Conservation (phyloP, 106 monocot species). For the Acorus gramineus region DNA sequence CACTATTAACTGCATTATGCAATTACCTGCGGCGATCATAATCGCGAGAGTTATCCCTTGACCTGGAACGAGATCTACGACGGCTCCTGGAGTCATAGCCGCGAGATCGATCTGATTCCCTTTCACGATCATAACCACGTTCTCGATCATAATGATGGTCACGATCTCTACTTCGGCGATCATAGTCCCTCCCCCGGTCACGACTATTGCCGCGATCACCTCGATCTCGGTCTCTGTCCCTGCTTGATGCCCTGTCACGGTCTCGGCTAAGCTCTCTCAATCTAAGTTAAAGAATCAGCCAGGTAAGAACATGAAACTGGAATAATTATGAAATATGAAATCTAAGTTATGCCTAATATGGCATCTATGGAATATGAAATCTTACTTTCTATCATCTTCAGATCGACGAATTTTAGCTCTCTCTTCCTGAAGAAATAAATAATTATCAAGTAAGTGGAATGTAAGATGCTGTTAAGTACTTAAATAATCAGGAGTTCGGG, state of each 20-base stretch:
- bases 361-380: not conserved
- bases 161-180: not conserved
- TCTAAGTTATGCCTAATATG: not conserved
- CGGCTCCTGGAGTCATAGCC: no score
- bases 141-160: no score
- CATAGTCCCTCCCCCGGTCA: conserved; percentile 11
- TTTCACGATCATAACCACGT: no score
- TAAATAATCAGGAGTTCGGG: no score
- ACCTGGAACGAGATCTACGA: no score
- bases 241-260: conserved; percentile 30
- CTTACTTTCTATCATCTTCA: conserved; percentile 35
- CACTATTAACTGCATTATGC: no score
- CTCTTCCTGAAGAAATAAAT: no score
- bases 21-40: no score
- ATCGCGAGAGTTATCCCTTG: no score
- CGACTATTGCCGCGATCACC: conserved; percentile 5
- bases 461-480: not conserved
- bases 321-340: not conserved
- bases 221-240: conserved; percentile 37
- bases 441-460: not conserved
- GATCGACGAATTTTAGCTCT: no score
- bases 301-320: no score
- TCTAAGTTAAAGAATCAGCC: conserved; percentile 13
- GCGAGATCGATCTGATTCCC: no score
- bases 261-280: conserved; percentile 46